These are phyloP conservation scores for Cardamine occulta DNA, from an alignment of 345 rosid genomes.

Conservation along the genomic window DNA sequence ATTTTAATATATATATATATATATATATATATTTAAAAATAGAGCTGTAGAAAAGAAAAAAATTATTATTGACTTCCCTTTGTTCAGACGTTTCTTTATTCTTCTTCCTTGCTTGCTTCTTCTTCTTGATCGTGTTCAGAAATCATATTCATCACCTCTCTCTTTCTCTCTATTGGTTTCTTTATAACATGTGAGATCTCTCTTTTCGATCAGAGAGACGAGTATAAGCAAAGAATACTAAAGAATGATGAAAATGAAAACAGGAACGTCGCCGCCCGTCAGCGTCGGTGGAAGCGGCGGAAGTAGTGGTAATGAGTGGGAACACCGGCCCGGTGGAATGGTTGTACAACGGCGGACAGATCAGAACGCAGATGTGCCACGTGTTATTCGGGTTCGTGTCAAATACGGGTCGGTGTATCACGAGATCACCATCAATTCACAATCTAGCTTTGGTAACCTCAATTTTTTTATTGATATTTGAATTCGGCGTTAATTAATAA, in stretches of 20 bases:
- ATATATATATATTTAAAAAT: background rate
- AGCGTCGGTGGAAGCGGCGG: slow-evolving; percentile 50
- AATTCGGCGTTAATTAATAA: background rate
- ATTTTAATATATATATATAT: background rate
- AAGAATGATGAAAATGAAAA: slow-evolving; percentile 46
- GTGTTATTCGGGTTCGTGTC: slow-evolving; percentile 84
- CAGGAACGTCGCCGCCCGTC: slow-evolving; percentile 38
- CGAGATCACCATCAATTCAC: slow-evolving; percentile 75
- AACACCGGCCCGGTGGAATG: slow-evolving; percentile 98
- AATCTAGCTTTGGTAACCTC: slow-evolving; percentile 77
- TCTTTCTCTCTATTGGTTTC: slow-evolving; percentile 21
- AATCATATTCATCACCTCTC: slow-evolving; percentile 28
- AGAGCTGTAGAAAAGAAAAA: slow-evolving; percentile 24
- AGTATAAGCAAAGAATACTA: slow-evolving; percentile 26
- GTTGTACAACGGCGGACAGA: slow-evolving; percentile 89
- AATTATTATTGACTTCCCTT: slow-evolving; percentile 39
- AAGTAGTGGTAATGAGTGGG: slow-evolving; percentile 70
- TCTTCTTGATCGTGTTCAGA: slow-evolving; percentile 37
- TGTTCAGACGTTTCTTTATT: slow-evolving; percentile 47
- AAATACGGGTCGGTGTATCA: slow-evolving; percentile 83
- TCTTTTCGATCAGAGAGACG: slow-evolving; percentile 21
- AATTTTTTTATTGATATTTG: background rate
- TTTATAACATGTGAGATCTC: slow-evolving; percentile 41
- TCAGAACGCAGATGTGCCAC: slow-evolving; percentile 62
- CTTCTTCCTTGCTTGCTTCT: slow-evolving; percentile 30